Evolutionary conservation across 1,284 basidiomycete genomes (phyloP).

Genomic region (Heterobasidion irregulare): DNA sequence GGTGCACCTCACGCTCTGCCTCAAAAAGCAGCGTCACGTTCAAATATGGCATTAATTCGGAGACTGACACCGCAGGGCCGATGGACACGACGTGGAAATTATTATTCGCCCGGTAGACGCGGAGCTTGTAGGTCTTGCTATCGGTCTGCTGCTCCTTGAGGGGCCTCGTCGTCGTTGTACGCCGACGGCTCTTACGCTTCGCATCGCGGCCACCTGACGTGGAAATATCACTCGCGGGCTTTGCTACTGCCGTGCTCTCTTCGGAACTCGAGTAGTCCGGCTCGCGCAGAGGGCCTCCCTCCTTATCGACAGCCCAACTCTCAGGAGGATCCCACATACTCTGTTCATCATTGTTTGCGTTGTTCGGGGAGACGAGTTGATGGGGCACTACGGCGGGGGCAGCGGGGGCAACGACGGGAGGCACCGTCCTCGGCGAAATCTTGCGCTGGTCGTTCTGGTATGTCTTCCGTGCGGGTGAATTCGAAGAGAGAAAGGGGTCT

Average conservation of each 20-base stretch:
- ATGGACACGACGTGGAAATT: conserved; percentile 69
- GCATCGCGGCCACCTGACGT: not conserved
- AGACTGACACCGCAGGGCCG: conserved; percentile 60
- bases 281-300: conserved; percentile 29
- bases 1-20: conserved; percentile 49
- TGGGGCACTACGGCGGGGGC: conserved; percentile 4
- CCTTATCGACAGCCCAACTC: conserved; percentile 50
- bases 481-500: conserved; percentile 34
- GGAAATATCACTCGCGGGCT: conserved; percentile 6
- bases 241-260: conserved; percentile 23
- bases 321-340: conserved; percentile 44
- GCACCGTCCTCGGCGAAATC: conserved; percentile 41
- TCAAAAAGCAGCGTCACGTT: conserved; percentile 44
- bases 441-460: conserved; percentile 23
- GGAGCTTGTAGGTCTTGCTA: conserved; percentile 35
- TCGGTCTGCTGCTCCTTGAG: not conserved
- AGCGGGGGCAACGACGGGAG: not conserved
- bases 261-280: conserved; percentile 39
- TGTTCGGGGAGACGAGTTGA: conserved; percentile 9
- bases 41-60: conserved; percentile 58
- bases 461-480: conserved; percentile 10
- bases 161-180: conserved; percentile 2
- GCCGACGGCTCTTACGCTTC: conserved; percentile 9
- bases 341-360: not conserved
- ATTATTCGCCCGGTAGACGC: conserved; percentile 75